These are phyloP conservation scores for Boletus speciosus DNA, from an alignment of 768 basidiomycete species.

Conservation along the genomic window DNA sequence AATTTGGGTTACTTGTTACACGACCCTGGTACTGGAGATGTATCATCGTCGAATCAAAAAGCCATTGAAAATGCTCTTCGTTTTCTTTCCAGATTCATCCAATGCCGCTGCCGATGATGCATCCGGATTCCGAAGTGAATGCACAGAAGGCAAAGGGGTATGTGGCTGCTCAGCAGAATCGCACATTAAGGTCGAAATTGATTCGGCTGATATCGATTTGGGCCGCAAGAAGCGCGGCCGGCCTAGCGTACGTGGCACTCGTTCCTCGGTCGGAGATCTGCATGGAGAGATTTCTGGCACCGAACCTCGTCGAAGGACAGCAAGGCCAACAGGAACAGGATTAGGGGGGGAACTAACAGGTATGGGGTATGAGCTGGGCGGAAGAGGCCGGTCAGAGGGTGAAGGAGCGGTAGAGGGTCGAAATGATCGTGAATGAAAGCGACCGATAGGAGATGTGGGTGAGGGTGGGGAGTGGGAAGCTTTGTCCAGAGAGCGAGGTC, in stretches of 20 bases:
- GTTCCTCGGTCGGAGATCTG: constrained; percentile 14
- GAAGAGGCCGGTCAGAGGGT: constrained; percentile 23
- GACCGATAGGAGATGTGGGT: constrained; percentile 18
- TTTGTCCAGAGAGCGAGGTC: not conserved
- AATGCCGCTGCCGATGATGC: not conserved
- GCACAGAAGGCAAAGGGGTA: constrained; percentile 6
- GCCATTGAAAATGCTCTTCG: constrained; percentile 40
- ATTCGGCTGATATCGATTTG: constrained; percentile 57
- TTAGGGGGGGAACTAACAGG: not conserved
- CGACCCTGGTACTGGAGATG: not conserved
- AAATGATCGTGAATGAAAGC: constrained; percentile 24
- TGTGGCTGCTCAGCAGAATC: constrained; percentile 10
- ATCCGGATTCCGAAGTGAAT: constrained; percentile 2
- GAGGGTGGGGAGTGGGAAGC: constrained; percentile 15
- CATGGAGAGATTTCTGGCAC: constrained; percentile 22
- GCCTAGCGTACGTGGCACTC: constrained; percentile 16
- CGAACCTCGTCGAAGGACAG: constrained; percentile 26
- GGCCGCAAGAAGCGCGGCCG: constrained; percentile 34
- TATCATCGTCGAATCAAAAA: constrained; percentile 38
- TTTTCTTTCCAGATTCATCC: constrained; percentile 30
- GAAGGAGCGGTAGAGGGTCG: constrained; percentile 53
- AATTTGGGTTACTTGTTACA: not conserved
- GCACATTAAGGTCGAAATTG: constrained; percentile 37
- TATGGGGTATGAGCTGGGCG: not conserved
- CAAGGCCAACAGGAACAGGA: constrained; percentile 3